phyloP scores from a whole-genome alignment of 2,329 filamentous ascomycete genomes.

The Ascochyta viciae-villosae region DNA sequence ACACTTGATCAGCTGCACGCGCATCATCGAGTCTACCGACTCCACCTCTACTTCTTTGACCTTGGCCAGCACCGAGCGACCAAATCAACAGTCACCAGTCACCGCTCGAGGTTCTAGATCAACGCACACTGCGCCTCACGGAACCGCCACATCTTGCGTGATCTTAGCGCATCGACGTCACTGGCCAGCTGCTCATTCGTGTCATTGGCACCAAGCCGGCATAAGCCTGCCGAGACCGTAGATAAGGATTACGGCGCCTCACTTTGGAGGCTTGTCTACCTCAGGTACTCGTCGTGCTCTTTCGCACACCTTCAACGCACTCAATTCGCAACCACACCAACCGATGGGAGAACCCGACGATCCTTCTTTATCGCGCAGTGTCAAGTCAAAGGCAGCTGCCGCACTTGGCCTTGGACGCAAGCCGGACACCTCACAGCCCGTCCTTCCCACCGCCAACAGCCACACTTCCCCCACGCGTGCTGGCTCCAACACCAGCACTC shows the following conservation, averaged over 20 bases:
- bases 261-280: conserved; percentile 24
- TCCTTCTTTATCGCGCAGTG: conserved; percentile 58
- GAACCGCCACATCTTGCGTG: conserved; percentile 8
- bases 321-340: conserved; percentile 30
- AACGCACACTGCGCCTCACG: conserved; percentile 2
- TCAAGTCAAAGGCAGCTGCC: conserved; percentile 58
- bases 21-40: conserved; percentile 8
- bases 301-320: conserved; percentile 12
- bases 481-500: conserved; percentile 25
- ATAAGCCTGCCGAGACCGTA: conserved; percentile 21
- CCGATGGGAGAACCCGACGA: conserved; percentile 65
- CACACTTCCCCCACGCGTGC: conserved; percentile 24
- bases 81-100: not conserved
- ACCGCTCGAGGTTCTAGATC: conserved; percentile 11
- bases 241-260: conserved; percentile 32
- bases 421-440: conserved; percentile 34
- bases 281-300: conserved; percentile 12
- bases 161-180: conserved; percentile 15
- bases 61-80: conserved; percentile 1
- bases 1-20: not conserved
- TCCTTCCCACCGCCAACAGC: conserved; percentile 40
- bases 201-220: conserved; percentile 18
- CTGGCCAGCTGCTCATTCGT: not conserved
- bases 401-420: conserved; percentile 53
- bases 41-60: conserved; percentile 2